Evolutionary conservation across 768 basidiomycete species (phyloP).

Genomic region (Clitopilus passeckerianus): DNA sequence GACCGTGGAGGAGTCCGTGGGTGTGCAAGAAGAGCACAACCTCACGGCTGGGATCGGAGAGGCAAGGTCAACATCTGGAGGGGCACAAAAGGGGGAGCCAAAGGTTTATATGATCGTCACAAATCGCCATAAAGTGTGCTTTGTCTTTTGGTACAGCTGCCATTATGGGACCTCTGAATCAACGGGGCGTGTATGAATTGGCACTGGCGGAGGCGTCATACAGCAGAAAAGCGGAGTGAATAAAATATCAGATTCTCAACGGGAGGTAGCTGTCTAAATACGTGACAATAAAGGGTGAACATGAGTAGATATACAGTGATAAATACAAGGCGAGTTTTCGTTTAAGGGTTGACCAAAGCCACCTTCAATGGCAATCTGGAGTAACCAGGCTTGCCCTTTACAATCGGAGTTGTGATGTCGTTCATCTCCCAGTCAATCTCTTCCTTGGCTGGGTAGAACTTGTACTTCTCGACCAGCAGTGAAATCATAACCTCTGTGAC

Average conservation of each 20-base stretch:
- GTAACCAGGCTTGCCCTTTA: slow-evolving; percentile 7
- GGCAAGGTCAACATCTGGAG: slow-evolving; percentile 17
- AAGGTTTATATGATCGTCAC: slow-evolving; percentile 6
- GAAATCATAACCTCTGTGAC: slow-evolving; percentile 13
- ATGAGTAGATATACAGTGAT: no score
- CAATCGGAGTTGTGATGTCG: slow-evolving; percentile 7
- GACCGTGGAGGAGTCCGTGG: slow-evolving; percentile 13
- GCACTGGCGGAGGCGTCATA: no score
- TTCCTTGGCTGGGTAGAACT: slow-evolving; percentile 7
- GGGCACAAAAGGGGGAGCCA: slow-evolving; percentile 10
- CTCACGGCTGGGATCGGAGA: slow-evolving; percentile 15
- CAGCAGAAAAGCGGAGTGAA: no score
- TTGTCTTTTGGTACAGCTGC: no score
- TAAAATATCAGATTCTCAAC: no score
- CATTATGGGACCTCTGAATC: not conserved
- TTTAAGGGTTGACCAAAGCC: not conserved
- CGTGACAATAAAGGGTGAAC: no score
- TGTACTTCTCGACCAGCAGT: slow-evolving; percentile 11
- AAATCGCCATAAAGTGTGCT: not conserved
- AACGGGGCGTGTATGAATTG: no score
- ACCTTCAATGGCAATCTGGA: slow-evolving; percentile 8
- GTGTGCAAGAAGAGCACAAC: slow-evolving; percentile 18
- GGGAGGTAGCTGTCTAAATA: no score
- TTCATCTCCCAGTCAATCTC: slow-evolving; percentile 15
- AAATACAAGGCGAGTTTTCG: not conserved